Conservation (phyloP, 2,329 filamentous ascomycete genomes). For the Graphium sp. region DNA sequence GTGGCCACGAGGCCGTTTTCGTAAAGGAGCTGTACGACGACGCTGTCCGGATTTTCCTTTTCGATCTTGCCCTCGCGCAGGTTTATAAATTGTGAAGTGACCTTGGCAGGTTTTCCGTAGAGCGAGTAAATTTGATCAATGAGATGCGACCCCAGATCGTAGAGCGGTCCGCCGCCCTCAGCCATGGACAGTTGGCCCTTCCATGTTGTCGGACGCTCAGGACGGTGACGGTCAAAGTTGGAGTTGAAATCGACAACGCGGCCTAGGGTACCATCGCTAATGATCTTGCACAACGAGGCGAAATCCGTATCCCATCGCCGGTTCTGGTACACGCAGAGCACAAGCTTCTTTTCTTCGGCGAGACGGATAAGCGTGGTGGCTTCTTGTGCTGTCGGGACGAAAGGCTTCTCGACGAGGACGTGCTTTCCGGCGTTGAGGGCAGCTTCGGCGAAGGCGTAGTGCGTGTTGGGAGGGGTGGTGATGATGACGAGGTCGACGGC, state of each 20-base stretch:
- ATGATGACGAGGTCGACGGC: constrained; percentile 54
- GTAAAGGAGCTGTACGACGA: constrained; percentile 53
- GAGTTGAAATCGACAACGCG: constrained; percentile 64
- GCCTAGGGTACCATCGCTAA: constrained; percentile 43
- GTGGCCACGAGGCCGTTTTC: constrained; percentile 42
- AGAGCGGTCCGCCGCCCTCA: constrained; percentile 51
- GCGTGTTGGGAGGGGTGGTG: constrained; percentile 54
- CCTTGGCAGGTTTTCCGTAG: constrained; percentile 49
- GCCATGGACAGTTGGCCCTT: constrained; percentile 42
- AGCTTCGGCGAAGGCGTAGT: constrained; percentile 47
- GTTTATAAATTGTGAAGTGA: constrained; percentile 52
- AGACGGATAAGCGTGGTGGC: constrained; percentile 44
- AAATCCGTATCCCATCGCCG: constrained; percentile 68
- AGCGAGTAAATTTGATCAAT: constrained; percentile 58
- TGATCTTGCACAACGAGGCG: constrained; percentile 46
- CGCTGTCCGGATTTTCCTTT: constrained; percentile 37
- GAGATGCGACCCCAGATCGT: constrained; percentile 61
- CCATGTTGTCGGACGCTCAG: constrained; percentile 44
- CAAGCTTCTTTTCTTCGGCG: constrained; percentile 28
- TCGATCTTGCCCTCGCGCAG: constrained; percentile 36
- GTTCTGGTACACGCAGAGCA: constrained; percentile 60
- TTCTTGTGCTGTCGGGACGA: constrained; percentile 54
- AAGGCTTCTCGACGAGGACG: constrained; percentile 70
- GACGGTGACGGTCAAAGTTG: constrained; percentile 62
- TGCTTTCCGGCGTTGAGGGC: constrained; percentile 58